Evolutionary conservation across 1,284 basidiomycete genomes (phyloP).

Genomic region (Pulveroboletus sp.): DNA sequence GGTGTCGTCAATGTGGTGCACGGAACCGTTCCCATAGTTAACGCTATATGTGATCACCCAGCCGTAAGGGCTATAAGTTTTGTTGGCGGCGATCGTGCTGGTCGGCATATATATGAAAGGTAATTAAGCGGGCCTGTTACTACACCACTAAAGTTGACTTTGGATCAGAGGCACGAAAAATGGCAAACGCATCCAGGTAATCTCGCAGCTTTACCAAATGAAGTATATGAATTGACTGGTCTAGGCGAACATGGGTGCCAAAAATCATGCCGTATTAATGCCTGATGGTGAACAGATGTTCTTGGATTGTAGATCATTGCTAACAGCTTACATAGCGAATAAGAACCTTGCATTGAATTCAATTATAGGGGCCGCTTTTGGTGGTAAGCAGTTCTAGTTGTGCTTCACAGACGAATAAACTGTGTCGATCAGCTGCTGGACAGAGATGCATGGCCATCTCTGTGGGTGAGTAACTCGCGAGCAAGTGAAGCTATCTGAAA

Average conservation of each 20-base stretch:
- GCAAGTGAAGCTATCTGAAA: not conserved
- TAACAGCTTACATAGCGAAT: slow-evolving; percentile 64
- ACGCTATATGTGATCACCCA: slow-evolving; percentile 92
- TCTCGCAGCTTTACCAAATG: slow-evolving; percentile 9
- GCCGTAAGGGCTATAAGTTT: slow-evolving; percentile 94
- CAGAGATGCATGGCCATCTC: slow-evolving; percentile 97
- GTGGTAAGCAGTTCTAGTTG: slow-evolving; percentile 50
- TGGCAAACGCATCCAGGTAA: slow-evolving; percentile 89
- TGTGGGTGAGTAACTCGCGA: slow-evolving; percentile 58
- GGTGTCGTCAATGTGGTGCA: slow-evolving; percentile 91
- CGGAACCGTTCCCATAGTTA: slow-evolving; percentile 87
- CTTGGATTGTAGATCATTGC: not conserved
- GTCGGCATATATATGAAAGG: slow-evolving; percentile 92
- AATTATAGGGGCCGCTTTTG: slow-evolving; percentile 93
- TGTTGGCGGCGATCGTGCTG: slow-evolving; percentile 94
- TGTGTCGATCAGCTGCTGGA: slow-evolving; percentile 76
- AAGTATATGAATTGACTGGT: not conserved
- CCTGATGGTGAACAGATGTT: slow-evolving; percentile 70
- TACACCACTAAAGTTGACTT: slow-evolving; percentile 8
- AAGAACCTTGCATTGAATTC: slow-evolving; percentile 93
- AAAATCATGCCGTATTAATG: slow-evolving; percentile 96
- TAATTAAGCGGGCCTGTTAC: slow-evolving; percentile 31
- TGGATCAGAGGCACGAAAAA: slow-evolving; percentile 68
- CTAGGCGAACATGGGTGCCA: slow-evolving; percentile 91
- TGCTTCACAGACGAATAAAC: slow-evolving; percentile 42